Percentiles rank a stretch among this genome's conserved stretches.
These are phyloP conservation scores for Priceomyces carsonii DNA, from an alignment of 805 yeast species.

Conservation along the genomic window DNA sequence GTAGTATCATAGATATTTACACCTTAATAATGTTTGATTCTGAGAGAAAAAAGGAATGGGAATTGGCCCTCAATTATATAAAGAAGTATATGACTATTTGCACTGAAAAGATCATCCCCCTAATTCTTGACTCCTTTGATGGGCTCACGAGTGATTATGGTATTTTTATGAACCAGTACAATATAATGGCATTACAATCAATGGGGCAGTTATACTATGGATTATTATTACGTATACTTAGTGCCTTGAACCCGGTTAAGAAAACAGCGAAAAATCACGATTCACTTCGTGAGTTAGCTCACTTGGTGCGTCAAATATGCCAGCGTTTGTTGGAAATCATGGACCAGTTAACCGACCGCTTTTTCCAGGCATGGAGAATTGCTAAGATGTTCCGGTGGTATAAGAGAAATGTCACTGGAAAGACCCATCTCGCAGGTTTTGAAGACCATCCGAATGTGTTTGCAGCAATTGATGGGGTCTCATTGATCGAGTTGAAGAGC, in stretches of 20 bases:
- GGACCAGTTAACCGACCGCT: background rate
- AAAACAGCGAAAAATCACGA: too few species aligned
- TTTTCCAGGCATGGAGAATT: background rate
- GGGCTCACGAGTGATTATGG: background rate
- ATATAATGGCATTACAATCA: background rate
- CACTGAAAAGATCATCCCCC: background rate
- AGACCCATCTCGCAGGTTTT: background rate
- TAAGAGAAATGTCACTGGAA: background rate
- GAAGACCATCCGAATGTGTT: background rate
- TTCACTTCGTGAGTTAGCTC: background rate
- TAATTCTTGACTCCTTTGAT: background rate
- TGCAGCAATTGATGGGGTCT: background rate
- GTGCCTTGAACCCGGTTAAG: background rate
- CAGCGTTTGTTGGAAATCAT: background rate
- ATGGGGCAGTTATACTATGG: background rate
- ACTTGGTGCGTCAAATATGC: background rate
- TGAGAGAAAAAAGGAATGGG: background rate
- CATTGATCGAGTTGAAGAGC: background rate
- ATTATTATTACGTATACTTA: background rate
- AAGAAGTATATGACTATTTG: background rate
- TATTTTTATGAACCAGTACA: background rate
- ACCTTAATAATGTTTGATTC: background rate
- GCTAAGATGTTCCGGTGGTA: slow-evolving; percentile 1
- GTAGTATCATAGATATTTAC: background rate
- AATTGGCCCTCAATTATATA: background rate